These are phyloP conservation scores for Pythium apleroticum DNA, from an alignment of 352 stramenopile genomes.

Conservation along the genomic window DNA sequence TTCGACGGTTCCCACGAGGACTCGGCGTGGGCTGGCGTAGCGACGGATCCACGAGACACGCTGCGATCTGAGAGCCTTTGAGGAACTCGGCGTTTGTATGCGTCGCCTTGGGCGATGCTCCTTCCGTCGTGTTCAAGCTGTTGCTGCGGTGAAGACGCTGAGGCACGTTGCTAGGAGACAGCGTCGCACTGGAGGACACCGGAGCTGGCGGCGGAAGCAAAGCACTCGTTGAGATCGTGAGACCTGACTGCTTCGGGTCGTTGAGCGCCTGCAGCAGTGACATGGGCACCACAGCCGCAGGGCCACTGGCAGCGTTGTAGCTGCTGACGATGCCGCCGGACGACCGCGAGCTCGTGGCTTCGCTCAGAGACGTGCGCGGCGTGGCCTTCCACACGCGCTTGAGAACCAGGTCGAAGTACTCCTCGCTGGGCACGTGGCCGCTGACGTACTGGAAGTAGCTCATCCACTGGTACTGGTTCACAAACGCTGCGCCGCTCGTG, in stretches of 20 bases:
- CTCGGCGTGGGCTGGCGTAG: constrained; percentile 30
- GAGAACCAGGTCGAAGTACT: constrained; percentile 77
- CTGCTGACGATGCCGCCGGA: constrained; percentile 11
- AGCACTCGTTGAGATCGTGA: constrained; percentile 31
- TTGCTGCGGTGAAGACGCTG: constrained; percentile 28
- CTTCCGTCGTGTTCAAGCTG: constrained; percentile 22
- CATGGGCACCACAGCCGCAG: constrained; percentile 27
- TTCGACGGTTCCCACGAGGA: constrained; percentile 1
- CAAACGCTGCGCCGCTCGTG: constrained; percentile 34
- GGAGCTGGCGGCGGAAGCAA: constrained; percentile 26
- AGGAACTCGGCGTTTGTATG: constrained; percentile 66
- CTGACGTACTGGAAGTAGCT: constrained; percentile 75
- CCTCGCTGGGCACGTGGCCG: constrained; percentile 62
- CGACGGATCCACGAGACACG: constrained; percentile 55
- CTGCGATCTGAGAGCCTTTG: constrained; percentile 63
- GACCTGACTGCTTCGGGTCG: constrained; percentile 32
- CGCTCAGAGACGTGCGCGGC: constrained; percentile 37
- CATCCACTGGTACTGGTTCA: constrained; percentile 75
- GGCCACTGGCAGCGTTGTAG: neutral
- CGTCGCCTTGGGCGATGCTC: constrained; percentile 38
- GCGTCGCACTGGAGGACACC: neutral
- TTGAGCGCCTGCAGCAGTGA: constrained; percentile 59
- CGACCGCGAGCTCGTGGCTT: constrained; percentile 25
- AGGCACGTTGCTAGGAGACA: constrained; percentile 7
- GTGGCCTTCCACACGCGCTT: constrained; percentile 69